These are phyloP conservation scores for Plectranthus barbatus DNA, from an alignment of 257 asterid genomes.

Conservation along the genomic window DNA sequence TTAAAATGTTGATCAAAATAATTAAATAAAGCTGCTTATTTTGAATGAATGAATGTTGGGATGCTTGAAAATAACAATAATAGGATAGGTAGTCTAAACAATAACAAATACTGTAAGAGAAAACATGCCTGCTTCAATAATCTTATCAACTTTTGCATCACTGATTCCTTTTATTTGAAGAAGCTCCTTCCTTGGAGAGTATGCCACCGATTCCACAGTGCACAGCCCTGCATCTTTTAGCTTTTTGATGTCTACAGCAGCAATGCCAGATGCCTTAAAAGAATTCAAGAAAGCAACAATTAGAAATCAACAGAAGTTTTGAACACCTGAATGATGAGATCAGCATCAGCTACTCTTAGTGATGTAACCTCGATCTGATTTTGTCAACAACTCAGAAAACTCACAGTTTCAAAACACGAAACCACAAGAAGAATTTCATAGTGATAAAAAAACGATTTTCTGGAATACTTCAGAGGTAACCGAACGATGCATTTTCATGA, in stretches of 20 bases:
- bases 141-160: constrained; percentile 96
- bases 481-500: not conserved
- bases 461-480: not conserved
- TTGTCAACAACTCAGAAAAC: not conserved
- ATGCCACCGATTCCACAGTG: constrained; percentile 88
- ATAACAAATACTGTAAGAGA: not conserved
- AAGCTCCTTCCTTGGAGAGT: constrained; percentile 93
- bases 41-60: not conserved
- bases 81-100: not conserved
- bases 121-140: constrained; percentile 89
- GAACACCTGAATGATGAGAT: not conserved
- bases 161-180: constrained; percentile 89
- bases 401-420: not conserved
- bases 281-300: constrained; percentile 1
- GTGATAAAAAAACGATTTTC: no score
- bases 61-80: not conserved
- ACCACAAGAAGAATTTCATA: not conserved
- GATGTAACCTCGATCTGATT: not conserved
- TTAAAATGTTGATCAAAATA: constrained; percentile 12
- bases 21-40: not conserved
- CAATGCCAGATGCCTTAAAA: constrained; percentile 73
- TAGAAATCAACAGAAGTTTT: not conserved
- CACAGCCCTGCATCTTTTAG: constrained; percentile 89
- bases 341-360: not conserved
- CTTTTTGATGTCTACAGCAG: constrained; percentile 84